phyloP scores from a whole-genome alignment of 2,329 filamentous ascomycete genomes.

The Penicillium sumatraense region DNA sequence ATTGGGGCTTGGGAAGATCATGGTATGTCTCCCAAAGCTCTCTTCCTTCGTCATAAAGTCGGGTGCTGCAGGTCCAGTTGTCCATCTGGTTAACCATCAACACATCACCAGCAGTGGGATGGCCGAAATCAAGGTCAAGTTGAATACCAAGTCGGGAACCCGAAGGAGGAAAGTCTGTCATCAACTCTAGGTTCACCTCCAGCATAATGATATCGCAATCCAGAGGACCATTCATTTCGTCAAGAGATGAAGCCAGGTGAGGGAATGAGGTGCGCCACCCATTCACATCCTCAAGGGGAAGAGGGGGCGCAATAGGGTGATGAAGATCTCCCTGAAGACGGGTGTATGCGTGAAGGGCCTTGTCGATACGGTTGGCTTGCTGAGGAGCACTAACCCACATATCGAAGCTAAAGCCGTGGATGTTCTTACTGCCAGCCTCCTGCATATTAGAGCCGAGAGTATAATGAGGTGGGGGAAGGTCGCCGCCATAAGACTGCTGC shows the following conservation, averaged over 20 bases:
- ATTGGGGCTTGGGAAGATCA: slow-evolving; percentile 38
- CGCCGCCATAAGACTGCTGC: slow-evolving; percentile 39
- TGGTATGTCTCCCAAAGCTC: slow-evolving; percentile 37
- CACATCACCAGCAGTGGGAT: slow-evolving; percentile 37
- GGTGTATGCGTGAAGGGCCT: slow-evolving; percentile 51
- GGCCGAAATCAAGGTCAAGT: slow-evolving; percentile 47
- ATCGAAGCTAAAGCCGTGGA: slow-evolving; percentile 47
- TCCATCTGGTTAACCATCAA: slow-evolving; percentile 41
- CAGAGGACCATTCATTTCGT: slow-evolving; percentile 37
- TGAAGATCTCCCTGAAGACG: slow-evolving; percentile 45
- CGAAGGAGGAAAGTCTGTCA: slow-evolving; percentile 48
- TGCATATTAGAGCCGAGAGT: slow-evolving; percentile 40
- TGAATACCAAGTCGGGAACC: slow-evolving; percentile 48
- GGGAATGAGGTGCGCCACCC: slow-evolving; percentile 50
- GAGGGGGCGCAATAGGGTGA: slow-evolving; percentile 38
- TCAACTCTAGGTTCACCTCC: slow-evolving; percentile 48
- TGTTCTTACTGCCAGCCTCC: slow-evolving; percentile 31
- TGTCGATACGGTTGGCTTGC: slow-evolving; percentile 41
- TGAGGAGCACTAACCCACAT: slow-evolving; percentile 51
- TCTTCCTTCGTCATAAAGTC: slow-evolving; percentile 45
- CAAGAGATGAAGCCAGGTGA: slow-evolving; percentile 40
- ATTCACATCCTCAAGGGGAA: slow-evolving; percentile 44
- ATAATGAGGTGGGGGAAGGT: slow-evolving; percentile 40
- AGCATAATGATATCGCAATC: slow-evolving; percentile 51
- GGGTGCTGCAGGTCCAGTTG: slow-evolving; percentile 50